Evolutionary conservation across 2,329 filamentous ascomycete genomes (phyloP).

Genomic region (Coniella lustricola): DNA sequence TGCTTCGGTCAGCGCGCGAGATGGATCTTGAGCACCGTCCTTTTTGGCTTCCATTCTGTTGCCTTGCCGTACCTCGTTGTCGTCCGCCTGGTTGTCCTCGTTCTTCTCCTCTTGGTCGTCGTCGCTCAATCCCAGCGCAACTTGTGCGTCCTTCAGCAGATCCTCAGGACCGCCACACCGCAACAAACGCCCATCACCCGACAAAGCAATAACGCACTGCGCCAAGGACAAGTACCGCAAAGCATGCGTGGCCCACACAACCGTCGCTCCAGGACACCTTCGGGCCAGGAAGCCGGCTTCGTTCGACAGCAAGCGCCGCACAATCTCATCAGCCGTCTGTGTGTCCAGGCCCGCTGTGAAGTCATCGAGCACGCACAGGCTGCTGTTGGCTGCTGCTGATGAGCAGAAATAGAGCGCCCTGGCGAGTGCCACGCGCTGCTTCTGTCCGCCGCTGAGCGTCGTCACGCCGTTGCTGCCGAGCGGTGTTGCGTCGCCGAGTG

Average conservation of each 20-base stretch:
- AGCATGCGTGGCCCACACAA: slow-evolving; percentile 30
- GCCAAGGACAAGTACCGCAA: slow-evolving; percentile 17
- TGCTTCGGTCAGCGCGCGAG: background rate
- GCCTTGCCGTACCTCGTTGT: background rate
- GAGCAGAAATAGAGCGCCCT: slow-evolving; percentile 10
- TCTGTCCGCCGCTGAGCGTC: slow-evolving; percentile 36
- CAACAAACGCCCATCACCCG: background rate
- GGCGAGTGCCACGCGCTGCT: slow-evolving; percentile 23
- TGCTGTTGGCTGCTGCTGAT: no score
- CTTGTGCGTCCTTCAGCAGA: background rate
- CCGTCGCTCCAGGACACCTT: slow-evolving; percentile 19
- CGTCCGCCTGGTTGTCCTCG: no score
- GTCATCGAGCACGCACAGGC: slow-evolving; percentile 9
- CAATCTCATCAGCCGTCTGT: slow-evolving; percentile 4
- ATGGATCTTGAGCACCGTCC: background rate
- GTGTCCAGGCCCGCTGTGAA: slow-evolving; percentile 11
- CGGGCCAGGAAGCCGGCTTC: slow-evolving; percentile 20
- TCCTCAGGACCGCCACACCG: background rate
- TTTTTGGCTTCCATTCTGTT: background rate
- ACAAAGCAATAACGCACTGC: background rate
- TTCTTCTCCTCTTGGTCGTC: background rate
- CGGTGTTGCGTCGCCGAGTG: slow-evolving; percentile 29
- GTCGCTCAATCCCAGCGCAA: background rate
- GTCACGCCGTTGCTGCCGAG: slow-evolving; percentile 36
- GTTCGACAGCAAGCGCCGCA: background rate